A percentile compares a stretch with the other conserved stretches of the same genome.
Evolutionary conservation across 2,329 filamentous ascomycete species (phyloP).

Genomic region (Thielaviopsis musarum): DNA sequence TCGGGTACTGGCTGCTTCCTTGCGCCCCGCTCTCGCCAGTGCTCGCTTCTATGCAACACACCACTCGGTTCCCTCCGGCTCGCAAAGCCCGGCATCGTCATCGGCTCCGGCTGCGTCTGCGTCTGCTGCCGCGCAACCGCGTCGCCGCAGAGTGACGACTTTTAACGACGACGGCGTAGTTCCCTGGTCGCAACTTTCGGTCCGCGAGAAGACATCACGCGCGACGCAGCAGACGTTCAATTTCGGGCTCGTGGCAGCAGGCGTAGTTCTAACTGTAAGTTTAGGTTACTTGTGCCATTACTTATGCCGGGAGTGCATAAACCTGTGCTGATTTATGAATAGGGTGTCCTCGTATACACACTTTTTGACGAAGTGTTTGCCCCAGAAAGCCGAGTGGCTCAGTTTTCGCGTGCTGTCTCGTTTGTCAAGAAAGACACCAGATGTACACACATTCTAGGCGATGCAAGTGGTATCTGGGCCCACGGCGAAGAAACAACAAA

Average conservation of each 20-base stretch:
- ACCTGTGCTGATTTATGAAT: constrained; percentile 7
- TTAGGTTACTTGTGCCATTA: neutral
- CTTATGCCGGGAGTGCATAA: neutral
- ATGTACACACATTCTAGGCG: constrained; percentile 59
- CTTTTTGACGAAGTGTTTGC: constrained; percentile 73
- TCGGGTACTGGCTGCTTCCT: constrained; percentile 19
- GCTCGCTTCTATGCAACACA: constrained; percentile 42
- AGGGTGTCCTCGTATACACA: constrained; percentile 64
- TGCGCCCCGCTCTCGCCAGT: constrained; percentile 18
- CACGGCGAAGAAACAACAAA: constrained; percentile 68
- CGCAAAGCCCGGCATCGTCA: neutral
- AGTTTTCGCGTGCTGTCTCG: constrained; percentile 77
- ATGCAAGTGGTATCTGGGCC: constrained; percentile 57
- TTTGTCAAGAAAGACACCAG: constrained; percentile 56
- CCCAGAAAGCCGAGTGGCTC: constrained; percentile 65
- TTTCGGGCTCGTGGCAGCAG: constrained; percentile 58
- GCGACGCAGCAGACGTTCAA: constrained; percentile 88
- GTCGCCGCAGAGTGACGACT: constrained; percentile 57
- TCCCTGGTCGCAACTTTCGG: constrained; percentile 62
- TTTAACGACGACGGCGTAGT: constrained; percentile 75
- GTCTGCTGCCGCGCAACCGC: constrained; percentile 24
- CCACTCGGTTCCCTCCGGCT: constrained; percentile 24
- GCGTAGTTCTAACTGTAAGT: constrained; percentile 57
- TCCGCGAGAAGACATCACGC: constrained; percentile 61
- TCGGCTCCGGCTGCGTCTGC: neutral